phyloP scores from a whole-genome alignment of 371 early-diverging fungal species.

The Homolaphlyctis polyrhiza region DNA sequence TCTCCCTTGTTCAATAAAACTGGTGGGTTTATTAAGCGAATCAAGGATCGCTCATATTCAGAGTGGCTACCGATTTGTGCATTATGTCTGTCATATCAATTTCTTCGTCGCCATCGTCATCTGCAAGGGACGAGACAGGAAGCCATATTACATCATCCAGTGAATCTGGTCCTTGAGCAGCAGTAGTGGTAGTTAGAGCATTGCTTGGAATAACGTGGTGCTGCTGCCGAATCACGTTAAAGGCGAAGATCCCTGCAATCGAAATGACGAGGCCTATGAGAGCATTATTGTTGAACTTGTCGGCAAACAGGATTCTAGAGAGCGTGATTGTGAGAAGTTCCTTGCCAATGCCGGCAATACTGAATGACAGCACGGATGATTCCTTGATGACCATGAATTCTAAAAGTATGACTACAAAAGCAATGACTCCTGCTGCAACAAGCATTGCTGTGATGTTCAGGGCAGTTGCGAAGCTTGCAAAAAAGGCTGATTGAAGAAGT shows the following conservation, averaged over 20 bases:
- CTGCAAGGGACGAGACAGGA: too few relatives aligned
- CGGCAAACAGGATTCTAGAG: slow-evolving; percentile 67
- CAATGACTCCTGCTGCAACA: slow-evolving; percentile 68
- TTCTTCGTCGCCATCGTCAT: too few relatives aligned
- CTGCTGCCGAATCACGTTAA: too few relatives aligned
- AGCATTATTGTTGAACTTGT: slow-evolving; percentile 59
- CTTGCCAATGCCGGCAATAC: slow-evolving; percentile 86
- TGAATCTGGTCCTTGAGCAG: too few relatives aligned
- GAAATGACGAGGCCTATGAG: slow-evolving; percentile 66
- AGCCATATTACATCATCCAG: too few relatives aligned
- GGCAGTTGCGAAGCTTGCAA: slow-evolving; percentile 42
- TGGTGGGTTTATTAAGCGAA: too few relatives aligned
- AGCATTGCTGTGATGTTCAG: slow-evolving; percentile 17
- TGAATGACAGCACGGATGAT: slow-evolving; percentile 80
- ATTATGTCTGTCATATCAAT: too few relatives aligned
- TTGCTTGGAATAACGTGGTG: too few relatives aligned
- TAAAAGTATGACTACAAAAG: slow-evolving; percentile 76
- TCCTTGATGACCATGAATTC: slow-evolving; percentile 48
- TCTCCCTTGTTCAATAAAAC: too few relatives aligned
- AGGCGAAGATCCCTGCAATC: slow-evolving; percentile 54
- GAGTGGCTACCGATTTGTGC: too few relatives aligned
- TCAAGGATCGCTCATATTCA: too few relatives aligned
- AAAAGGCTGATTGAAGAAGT: slow-evolving; percentile 33
- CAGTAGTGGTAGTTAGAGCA: too few relatives aligned
- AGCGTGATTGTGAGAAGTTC: slow-evolving; percentile 70